phyloP scores from a whole-genome alignment of 768 basidiomycete genomes.

The Auriculariales sp. region DNA sequence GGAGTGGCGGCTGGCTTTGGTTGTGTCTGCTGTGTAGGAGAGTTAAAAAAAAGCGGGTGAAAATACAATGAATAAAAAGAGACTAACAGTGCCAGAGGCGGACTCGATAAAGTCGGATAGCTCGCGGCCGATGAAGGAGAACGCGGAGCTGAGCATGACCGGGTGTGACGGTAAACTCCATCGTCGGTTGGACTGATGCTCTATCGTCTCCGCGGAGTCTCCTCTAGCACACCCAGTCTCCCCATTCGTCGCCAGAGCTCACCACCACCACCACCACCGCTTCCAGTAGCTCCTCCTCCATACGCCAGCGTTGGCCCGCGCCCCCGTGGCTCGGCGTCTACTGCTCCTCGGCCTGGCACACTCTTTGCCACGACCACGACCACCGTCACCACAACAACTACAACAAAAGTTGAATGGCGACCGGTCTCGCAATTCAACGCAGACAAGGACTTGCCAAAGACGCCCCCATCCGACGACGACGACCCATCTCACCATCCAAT shows the following conservation, averaged over 20 bases:
- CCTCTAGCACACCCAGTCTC: conserved; percentile 13
- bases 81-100: neutral
- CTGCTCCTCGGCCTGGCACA: conserved; percentile 27
- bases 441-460: conserved; percentile 39
- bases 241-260: conserved; percentile 20
- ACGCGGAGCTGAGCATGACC: neutral
- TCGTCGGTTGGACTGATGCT: neutral
- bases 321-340: conserved; percentile 13
- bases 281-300: neutral
- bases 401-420: conserved; percentile 54
- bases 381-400: conserved; percentile 31
- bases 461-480: conserved; percentile 19
- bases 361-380: conserved; percentile 35
- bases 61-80: no score
- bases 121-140: neutral
- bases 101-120: neutral
- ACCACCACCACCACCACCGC: neutral
- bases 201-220: conserved; percentile 4
- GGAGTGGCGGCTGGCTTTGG: no score
- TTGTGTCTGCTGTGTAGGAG: no score
- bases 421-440: conserved; percentile 18
- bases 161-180: neutral
- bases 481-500: conserved; percentile 10
- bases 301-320: neutral
- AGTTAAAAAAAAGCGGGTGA: no score